Conservation (phyloP, 2,329 filamentous ascomycete species). For the Curvularia hawaiiensis region DNA sequence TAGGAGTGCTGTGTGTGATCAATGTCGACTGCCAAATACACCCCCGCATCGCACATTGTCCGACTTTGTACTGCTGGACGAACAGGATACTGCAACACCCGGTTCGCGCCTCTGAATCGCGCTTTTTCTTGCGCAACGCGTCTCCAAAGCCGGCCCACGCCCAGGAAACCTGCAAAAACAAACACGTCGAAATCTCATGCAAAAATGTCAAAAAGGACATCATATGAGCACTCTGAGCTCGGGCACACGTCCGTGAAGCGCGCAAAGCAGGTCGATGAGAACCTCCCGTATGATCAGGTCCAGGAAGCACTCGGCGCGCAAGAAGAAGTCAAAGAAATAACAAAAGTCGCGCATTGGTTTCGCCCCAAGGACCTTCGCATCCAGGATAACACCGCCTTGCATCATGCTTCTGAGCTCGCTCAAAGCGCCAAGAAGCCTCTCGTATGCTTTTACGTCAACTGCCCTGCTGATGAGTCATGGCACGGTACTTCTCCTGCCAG, state of each 20-base stretch:
- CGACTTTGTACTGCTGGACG: neutral
- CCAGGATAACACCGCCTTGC: conserved; percentile 56
- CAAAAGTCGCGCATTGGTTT: conserved; percentile 58
- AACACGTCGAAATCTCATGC: conserved; percentile 1
- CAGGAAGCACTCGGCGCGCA: conserved; percentile 48
- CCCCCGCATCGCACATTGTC: conserved; percentile 1
- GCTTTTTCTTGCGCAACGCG: conserved; percentile 21
- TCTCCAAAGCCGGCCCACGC: conserved; percentile 3
- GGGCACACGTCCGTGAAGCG: conserved; percentile 55
- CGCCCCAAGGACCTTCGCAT: conserved; percentile 57
- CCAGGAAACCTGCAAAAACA: conserved; percentile 10
- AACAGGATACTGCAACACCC: neutral
- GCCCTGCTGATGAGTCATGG: conserved; percentile 56
- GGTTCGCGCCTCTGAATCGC: conserved; percentile 3
- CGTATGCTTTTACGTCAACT: conserved; percentile 55
- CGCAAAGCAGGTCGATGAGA: conserved; percentile 55
- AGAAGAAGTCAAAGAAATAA: conserved; percentile 44
- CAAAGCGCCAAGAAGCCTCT: conserved; percentile 51
- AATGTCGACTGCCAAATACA: conserved; percentile 21
- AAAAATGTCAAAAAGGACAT: conserved; percentile 36
- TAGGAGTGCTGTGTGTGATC: neutral
- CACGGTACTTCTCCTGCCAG: no score
- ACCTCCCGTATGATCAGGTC: conserved; percentile 52
- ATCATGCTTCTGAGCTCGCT: conserved; percentile 54
- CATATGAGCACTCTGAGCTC: conserved; percentile 41